Evolutionary conservation across 2,329 filamentous ascomycete species (phyloP).

Genomic region (Phyllosticta citrichinensis): DNA sequence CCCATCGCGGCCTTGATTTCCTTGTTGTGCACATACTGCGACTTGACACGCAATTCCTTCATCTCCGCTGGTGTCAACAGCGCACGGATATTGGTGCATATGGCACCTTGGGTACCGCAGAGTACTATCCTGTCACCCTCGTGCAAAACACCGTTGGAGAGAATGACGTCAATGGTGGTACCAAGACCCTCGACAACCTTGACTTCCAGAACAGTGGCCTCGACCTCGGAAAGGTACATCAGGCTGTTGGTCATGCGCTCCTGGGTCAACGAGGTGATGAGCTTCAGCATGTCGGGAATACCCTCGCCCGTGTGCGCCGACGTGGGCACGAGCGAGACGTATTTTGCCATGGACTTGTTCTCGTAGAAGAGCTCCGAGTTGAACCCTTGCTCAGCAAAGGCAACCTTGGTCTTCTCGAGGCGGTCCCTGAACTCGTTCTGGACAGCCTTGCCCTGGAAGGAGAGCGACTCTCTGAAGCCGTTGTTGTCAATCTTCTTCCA

Average conservation of each 20-base stretch:
- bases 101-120: conserved; percentile 93
- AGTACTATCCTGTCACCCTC: conserved; percentile 93
- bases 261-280: conserved; percentile 84
- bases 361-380: conserved; percentile 95
- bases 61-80: conserved; percentile 86
- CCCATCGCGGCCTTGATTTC: conserved; percentile 96
- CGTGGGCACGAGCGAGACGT: conserved; percentile 92
- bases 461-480: conserved; percentile 87
- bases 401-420: conserved; percentile 81
- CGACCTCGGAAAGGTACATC: conserved; percentile 97
- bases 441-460: conserved; percentile 82
- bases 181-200: conserved; percentile 98
- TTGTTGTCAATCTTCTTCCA: conserved; percentile 99
- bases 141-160: conserved; percentile 88
- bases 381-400: conserved; percentile 93
- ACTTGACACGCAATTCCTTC: conserved; percentile 91
- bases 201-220: conserved; percentile 95
- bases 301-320: conserved; percentile 98
- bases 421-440: conserved; percentile 91
- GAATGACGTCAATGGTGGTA: conserved; percentile 94
- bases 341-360: conserved; percentile 93
- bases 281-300: conserved; percentile 97
- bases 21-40: conserved; percentile 96
- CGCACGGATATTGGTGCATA: conserved; percentile 89
- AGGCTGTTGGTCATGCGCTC: conserved; percentile 94